Percentiles rank a stretch among this genome's conserved stretches.
Evolutionary conservation across 179 eudicot genomes (phyloP).

Genomic region (Sideroxylon spinosum): DNA sequence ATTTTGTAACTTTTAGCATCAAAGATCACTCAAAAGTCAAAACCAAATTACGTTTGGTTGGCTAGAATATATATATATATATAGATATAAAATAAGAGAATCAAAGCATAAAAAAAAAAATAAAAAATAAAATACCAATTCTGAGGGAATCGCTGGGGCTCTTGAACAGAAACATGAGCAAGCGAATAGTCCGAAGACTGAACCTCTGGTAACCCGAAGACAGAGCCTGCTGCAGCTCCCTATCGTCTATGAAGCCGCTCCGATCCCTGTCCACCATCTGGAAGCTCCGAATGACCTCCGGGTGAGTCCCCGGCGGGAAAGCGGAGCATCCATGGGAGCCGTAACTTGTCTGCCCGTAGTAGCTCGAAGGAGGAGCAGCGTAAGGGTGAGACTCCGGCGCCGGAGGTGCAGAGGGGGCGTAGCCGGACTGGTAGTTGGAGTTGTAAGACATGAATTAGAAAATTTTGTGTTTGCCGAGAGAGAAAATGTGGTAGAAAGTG

Average conservation of each 20-base stretch:
- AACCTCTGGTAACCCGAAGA: conserved; percentile 52
- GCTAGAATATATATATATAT: no score
- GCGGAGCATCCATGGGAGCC: conserved; percentile 28
- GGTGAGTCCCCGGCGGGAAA: conserved; percentile 69
- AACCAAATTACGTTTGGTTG: no score
- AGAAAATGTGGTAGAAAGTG: no score
- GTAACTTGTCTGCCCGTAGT: conserved; percentile 17
- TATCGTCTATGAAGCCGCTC: conserved; percentile 63
- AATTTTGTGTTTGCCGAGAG: not conserved
- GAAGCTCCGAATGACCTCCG: conserved; percentile 66
- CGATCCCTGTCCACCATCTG: conserved; percentile 66
- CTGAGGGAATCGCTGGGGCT: conserved; percentile 37
- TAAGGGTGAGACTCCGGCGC: conserved; percentile 25
- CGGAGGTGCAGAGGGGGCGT: conserved; percentile 55
- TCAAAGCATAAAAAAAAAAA: conserved; percentile 9
- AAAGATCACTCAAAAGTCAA: no score
- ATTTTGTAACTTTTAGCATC: no score
- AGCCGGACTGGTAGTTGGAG: not conserved
- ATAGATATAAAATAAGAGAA: not conserved
- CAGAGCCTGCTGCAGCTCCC: conserved; percentile 57
- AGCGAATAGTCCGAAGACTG: conserved; percentile 53
- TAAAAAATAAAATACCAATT: conserved; percentile 32
- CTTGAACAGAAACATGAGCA: conserved; percentile 59
- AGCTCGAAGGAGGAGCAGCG: conserved; percentile 13
- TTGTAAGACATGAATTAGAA: conserved; percentile 6